Evolutionary conservation across 371 early-diverging fungal species (phyloP), one percentile per base, ranked within the genome.

Genomic region (Choanephora cucurbitarum): DNA sequence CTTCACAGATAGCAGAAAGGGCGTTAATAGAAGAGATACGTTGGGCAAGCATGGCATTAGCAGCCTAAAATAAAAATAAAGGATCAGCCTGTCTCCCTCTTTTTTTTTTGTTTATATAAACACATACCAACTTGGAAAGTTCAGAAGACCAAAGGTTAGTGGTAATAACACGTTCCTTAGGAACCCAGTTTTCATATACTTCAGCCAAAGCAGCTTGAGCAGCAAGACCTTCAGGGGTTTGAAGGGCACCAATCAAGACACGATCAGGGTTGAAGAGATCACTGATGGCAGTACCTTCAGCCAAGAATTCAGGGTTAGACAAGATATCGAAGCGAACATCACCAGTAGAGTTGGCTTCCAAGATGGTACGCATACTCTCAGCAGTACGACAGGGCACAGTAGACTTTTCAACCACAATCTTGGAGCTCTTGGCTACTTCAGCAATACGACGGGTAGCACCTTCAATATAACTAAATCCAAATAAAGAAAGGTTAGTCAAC

Each of bases 321-420:
- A 97, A 81, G 58, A 97, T 94, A 50, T 90, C 89, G 62, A 97
- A 95, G 22, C 75, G 80, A 34, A 94, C 83, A 40, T 81, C 81
- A 32, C 73, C 76, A 48, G 75, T 82, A 15, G 85, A 88, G 78
- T 94, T 91, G 46, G 93, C 86, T 52, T 91, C 90, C 21, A 97
- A 82, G 49, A 94, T 95, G 33, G 86, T 83, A 55, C 92, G 86
- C 86, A 97, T 91, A 68, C 83, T 79, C 62, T 92, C 90, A 39
- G 95, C 94, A 39, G 97, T 95, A 62, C 92, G 85, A 75, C 96
- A 95, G 32, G 97, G 97, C 10, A 97, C 97, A 33, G 97, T 97
- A 1, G 94, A 94, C 76, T 94, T 95, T 67, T 94, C 96, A 33
- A 97, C 89, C 5, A 97, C 92, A 62, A 97, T 90, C 78, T 94